Evolutionary conservation across 2,329 filamentous ascomycete species (phyloP), one percentile per base, ranked within the genome.

Genomic region (Xylariaceae sp.): DNA sequence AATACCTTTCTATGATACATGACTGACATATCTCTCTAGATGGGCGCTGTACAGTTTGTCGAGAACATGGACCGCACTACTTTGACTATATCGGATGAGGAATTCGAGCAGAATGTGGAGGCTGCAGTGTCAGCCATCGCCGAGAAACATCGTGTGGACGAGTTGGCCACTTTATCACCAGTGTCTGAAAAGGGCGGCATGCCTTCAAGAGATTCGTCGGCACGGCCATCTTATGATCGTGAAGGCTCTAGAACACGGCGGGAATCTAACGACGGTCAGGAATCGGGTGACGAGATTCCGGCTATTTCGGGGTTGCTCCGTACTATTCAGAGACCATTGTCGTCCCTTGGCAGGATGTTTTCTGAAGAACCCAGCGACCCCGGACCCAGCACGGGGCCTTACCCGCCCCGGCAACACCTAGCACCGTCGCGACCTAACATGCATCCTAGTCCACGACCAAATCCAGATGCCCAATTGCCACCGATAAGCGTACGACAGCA

Each of bases 91-190:
- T 88, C 88, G 1, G 92, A 99, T 69, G 91, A 94, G 58, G 94
- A 97, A 44, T 99, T 99, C 69, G 94, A 99, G 72, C 85, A 84
- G 70, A 92, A 96, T 66, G 95, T 99, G n/a, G 94, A 99, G 76
- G 89, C 89, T 3, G 92, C 94, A 6, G 95, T 99, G 2, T 96
- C 91, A 4, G 90, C 90, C 48, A 99, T 99, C 65, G 93, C 94
- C 1, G 93, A 97, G 75, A 90, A 90, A 69, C 92, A 97, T 69
- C 83, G 86, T 59, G 72, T 77, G 5, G 74, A 77, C 48, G 81
- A 83, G 6, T 80, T 80, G 62, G 68, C 69, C 61, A 65, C 73
- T 66, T 72, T 72, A 69, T 71, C 77, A 47, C 75, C 74, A 18
- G 69, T 77, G 35, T 80, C 77, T 9, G 81, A 83, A 62, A 82